Conservation (phyloP, 768 basidiomycete species). For the Suillus clintonianus region DNA sequence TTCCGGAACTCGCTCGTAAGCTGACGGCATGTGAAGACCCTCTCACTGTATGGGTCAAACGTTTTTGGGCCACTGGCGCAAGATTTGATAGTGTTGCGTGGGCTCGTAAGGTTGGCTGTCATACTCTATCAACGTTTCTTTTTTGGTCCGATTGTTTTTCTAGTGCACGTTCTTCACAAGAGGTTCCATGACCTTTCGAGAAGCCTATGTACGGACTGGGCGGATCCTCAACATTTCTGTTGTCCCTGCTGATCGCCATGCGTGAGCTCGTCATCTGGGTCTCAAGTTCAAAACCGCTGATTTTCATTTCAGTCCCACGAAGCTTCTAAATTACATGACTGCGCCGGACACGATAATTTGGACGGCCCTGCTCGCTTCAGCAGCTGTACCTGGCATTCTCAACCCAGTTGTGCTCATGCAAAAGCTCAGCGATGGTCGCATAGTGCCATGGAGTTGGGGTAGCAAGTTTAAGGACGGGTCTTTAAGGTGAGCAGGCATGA, state of each 20-base stretch:
- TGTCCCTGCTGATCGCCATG: conserved; percentile 87
- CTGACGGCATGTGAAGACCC: conserved; percentile 85
- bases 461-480: conserved; percentile 94
- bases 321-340: conserved; percentile 92
- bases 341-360: conserved; percentile 91
- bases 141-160: background rate
- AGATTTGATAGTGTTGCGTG: conserved; percentile 88
- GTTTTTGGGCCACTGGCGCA: conserved; percentile 88
- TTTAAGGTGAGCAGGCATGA: conserved; percentile 52
- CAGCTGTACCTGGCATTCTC: conserved; percentile 93
- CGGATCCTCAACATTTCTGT: conserved; percentile 93
- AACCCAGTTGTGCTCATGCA: conserved; percentile 96
- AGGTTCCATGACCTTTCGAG: conserved; percentile 93
- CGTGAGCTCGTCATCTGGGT: conserved; percentile 44
- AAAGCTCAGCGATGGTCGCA: conserved; percentile 75
- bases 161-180: conserved; percentile 88
- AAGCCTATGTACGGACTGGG: conserved; percentile 92
- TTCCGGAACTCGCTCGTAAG: conserved; percentile 81
- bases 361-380: conserved; percentile 82
- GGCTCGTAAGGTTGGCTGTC: conserved; percentile 76
- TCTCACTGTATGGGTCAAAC: conserved; percentile 63
- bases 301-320: conserved; percentile 70
- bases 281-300: conserved; percentile 5
- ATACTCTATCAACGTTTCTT: background rate
- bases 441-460: conserved; percentile 94